Conservation (phyloP, 495 filamentous ascomycete genomes). For the Rusavskia elegans region DNA sequence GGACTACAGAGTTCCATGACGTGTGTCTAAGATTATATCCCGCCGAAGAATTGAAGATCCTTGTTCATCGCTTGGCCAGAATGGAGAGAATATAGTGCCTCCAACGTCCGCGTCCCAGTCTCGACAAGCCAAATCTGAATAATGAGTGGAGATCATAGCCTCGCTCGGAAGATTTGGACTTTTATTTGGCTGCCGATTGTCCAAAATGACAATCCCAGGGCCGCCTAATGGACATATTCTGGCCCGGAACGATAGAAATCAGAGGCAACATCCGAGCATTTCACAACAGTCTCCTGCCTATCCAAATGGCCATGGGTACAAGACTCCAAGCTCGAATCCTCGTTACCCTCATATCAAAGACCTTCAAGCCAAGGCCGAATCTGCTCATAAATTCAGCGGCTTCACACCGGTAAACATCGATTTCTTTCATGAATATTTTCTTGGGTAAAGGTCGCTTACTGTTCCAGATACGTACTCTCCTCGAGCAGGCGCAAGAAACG, state of each 20-base stretch:
- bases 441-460: constrained; percentile 6
- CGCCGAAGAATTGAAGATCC: too few species aligned
- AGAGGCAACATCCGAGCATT: background rate
- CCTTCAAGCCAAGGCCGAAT: constrained; percentile 38
- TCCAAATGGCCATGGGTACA: background rate
- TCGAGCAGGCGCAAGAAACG: constrained; percentile 31
- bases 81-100: too few species aligned
- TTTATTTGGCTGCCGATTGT: background rate
- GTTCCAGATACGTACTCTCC: constrained; percentile 25
- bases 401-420: constrained; percentile 20
- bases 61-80: too few species aligned
- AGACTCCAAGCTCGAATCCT: constrained; percentile 10
- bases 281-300: background rate
- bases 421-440: too few species aligned
- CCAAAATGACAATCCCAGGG: constrained; percentile 1
- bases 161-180: background rate
- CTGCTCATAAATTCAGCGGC: constrained; percentile 26
- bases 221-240: constrained; percentile 1
- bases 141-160: background rate
- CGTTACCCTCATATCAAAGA: constrained; percentile 61
- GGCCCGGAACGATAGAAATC: background rate
- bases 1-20: too few species aligned
- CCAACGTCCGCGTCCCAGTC: too few species aligned
- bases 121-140: background rate
- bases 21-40: too few species aligned